phyloP scores from a whole-genome alignment of 2,329 filamentous ascomycete species.

The Aspergillus sp. region DNA sequence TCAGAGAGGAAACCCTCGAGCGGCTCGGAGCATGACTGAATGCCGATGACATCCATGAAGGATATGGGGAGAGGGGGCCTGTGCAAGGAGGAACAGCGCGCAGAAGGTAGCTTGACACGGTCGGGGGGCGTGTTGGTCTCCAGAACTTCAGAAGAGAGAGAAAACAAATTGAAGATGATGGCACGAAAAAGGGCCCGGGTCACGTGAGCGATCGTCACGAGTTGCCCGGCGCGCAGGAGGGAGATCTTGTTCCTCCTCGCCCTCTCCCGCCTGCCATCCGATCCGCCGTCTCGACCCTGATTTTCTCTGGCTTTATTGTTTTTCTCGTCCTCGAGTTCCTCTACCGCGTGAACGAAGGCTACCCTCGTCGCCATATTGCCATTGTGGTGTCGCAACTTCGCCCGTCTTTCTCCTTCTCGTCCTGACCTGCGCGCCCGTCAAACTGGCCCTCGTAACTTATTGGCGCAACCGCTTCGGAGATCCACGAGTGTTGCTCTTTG shows the following conservation, averaged over 20 bases:
- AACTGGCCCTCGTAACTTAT: constrained; percentile 25
- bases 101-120: constrained; percentile 1
- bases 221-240: constrained; percentile 30
- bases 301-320: constrained; percentile 6
- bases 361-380: constrained; percentile 7
- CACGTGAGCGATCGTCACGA: constrained; percentile 37
- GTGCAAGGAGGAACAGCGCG: constrained; percentile 5
- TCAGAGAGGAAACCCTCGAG: constrained; percentile 37
- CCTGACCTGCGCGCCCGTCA: constrained; percentile 27
- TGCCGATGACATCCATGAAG: constrained; percentile 46
- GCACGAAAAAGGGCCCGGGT: constrained; percentile 26
- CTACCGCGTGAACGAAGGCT: neutral
- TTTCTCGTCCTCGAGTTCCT: neutral
- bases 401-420: constrained; percentile 20
- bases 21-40: constrained; percentile 39
- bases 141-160: neutral
- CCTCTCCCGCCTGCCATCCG: constrained; percentile 17
- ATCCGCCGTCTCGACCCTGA: constrained; percentile 7
- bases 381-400: constrained; percentile 15
- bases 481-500: constrained; percentile 17
- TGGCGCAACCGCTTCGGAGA: constrained; percentile 28
- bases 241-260: constrained; percentile 19
- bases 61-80: constrained; percentile 22
- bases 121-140: no score
- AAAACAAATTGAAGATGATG: neutral